phyloP scores from a whole-genome alignment of 2,329 filamentous ascomycete species.

The Aspergillus flavus region DNA sequence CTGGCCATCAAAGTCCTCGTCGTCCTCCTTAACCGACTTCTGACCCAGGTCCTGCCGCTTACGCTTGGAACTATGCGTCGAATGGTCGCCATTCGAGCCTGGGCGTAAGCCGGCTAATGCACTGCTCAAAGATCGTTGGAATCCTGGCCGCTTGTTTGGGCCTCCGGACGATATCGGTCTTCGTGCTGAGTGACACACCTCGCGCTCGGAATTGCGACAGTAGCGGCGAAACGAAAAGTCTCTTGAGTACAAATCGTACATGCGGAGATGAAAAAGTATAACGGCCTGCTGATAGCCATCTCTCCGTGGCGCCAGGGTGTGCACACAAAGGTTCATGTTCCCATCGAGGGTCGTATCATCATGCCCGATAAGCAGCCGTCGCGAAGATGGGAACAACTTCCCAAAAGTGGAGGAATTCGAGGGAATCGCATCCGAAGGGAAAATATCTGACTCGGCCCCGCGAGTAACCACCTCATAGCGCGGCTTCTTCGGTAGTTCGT shows the following conservation, averaged over 20 bases:
- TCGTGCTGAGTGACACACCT: constrained; percentile 82
- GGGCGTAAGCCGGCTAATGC: constrained; percentile 59
- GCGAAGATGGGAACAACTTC: constrained; percentile 80
- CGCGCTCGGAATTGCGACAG: constrained; percentile 87
- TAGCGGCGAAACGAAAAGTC: constrained; percentile 92
- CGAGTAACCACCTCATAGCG: constrained; percentile 54
- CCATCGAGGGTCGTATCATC: constrained; percentile 89
- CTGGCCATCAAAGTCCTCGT: constrained; percentile 15
- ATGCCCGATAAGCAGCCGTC: constrained; percentile 80
- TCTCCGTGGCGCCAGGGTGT: constrained; percentile 67
- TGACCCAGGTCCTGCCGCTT: constrained; percentile 61
- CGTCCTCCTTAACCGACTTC: constrained; percentile 28
- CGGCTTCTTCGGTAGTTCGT: constrained; percentile 55
- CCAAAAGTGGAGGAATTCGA: constrained; percentile 83
- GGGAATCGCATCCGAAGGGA: constrained; percentile 68
- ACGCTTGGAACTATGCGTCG: constrained; percentile 43
- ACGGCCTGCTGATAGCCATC: constrained; percentile 64
- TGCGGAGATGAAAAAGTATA: constrained; percentile 88
- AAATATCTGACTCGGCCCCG: constrained; percentile 55
- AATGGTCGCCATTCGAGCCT: constrained; percentile 55
- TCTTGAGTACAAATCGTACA: constrained; percentile 84
- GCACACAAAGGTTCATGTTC: constrained; percentile 93
- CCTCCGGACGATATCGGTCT: constrained; percentile 57
- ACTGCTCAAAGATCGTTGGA: constrained; percentile 63
- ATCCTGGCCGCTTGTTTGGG: constrained; percentile 51